phyloP scores from a whole-genome alignment of 371 early-diverging fungal genomes.

The Smittium culicis region DNA sequence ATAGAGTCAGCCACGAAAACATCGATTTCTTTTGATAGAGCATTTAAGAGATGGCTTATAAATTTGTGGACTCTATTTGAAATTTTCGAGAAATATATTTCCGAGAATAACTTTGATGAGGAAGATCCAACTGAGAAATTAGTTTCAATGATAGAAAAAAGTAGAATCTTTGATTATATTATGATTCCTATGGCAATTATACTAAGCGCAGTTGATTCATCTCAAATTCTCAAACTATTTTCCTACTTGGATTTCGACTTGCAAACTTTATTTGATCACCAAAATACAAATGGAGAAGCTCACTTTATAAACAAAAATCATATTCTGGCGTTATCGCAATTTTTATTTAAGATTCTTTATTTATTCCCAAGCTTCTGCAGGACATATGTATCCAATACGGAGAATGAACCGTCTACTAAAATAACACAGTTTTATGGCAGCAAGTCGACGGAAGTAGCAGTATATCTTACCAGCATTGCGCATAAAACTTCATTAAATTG shows the following conservation, averaged over 20 bases:
- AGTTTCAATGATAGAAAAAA: background rate
- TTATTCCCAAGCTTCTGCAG: background rate
- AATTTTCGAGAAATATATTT: background rate
- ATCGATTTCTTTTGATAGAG: background rate
- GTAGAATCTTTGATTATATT: background rate
- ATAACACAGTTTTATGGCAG: background rate
- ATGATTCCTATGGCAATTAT: background rate
- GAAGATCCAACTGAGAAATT: background rate
- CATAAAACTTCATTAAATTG: background rate
- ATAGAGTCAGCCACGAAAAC: background rate
- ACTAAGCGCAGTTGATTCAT: background rate
- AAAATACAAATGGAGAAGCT: background rate
- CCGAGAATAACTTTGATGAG: background rate
- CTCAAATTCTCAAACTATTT: background rate
- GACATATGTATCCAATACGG: background rate
- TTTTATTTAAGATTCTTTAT: background rate
- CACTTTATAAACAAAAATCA: background rate
- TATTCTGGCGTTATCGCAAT: background rate
- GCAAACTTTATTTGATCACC: background rate
- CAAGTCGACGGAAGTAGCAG: background rate
- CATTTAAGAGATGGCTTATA: background rate
- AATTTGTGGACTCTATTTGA: background rate
- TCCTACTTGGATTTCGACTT: background rate
- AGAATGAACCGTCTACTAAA: background rate
- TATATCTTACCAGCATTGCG: background rate